phyloP scores from a whole-genome alignment of 2,329 filamentous ascomycete species.

The Scytalidium sp. region DNA sequence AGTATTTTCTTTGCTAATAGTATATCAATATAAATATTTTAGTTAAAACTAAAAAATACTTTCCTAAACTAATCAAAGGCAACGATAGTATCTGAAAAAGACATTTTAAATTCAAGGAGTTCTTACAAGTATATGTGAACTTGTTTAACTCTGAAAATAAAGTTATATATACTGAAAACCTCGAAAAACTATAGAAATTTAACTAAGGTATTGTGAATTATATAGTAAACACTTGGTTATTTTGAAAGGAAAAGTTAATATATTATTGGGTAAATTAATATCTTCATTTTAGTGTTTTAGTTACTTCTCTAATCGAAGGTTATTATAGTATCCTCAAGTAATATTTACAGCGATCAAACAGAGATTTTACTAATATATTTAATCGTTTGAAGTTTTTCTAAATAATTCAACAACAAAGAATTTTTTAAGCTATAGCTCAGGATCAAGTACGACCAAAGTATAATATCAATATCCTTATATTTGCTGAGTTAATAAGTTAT shows the following conservation, averaged over 20 bases:
- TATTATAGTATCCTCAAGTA: background rate
- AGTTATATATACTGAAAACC: background rate
- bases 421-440: background rate
- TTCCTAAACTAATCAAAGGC: background rate
- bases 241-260: conserved; percentile 1
- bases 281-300: background rate
- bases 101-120: background rate
- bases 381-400: background rate
- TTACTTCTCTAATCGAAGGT: background rate
- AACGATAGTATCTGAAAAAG: background rate
- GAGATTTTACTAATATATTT: background rate
- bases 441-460: background rate
- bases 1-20: background rate
- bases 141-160: background rate
- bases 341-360: background rate
- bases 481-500: background rate
- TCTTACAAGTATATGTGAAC: background rate
- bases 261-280: background rate
- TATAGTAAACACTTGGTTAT: background rate
- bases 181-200: background rate
- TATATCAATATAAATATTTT: conserved; percentile 3
- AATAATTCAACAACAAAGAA: background rate
- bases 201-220: background rate
- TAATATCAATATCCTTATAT: background rate
- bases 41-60: background rate